Conservation (phyloP, 2,329 filamentous ascomycete species). For the Remersonia thermophila region DNA sequence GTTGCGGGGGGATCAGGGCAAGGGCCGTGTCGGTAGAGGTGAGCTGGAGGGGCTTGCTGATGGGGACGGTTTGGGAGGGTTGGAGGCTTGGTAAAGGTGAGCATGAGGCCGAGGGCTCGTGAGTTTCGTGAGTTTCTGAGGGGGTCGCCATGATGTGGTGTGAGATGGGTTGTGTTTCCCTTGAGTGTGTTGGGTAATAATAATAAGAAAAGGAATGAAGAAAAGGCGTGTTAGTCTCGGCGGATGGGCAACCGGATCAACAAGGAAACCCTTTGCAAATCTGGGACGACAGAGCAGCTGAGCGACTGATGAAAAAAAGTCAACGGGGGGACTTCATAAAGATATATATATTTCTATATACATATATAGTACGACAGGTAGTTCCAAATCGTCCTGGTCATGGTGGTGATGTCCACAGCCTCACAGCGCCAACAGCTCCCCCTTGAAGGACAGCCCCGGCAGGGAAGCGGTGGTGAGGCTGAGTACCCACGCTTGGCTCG, state of each 20-base stretch:
- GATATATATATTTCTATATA: too few species aligned
- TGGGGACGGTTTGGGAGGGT: too few species aligned
- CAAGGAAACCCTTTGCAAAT: too few species aligned
- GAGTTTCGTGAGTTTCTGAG: too few species aligned
- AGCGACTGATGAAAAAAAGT: too few species aligned
- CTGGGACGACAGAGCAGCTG: too few species aligned
- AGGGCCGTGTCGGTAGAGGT: constrained; percentile 46
- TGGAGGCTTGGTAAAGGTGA: background rate
- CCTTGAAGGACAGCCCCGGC: background rate
- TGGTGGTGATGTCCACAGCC: background rate
- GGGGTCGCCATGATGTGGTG: constrained; percentile 10
- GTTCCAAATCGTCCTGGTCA: background rate
- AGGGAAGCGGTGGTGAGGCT: background rate
- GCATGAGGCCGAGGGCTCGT: too few species aligned
- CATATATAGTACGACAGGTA: background rate
- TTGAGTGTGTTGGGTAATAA: background rate
- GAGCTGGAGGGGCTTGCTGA: constrained; percentile 8
- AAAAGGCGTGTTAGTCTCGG: background rate
- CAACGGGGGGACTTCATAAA: too few species aligned
- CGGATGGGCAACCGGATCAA: too few species aligned
- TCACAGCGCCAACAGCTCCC: background rate
- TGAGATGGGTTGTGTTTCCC: background rate
- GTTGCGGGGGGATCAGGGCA: constrained; percentile 42
- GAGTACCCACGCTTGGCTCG: too few species aligned
- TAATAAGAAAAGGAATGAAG: background rate